Conservation (phyloP, 2,329 filamentous ascomycete genomes). For the Juglanconis juglandina region DNA sequence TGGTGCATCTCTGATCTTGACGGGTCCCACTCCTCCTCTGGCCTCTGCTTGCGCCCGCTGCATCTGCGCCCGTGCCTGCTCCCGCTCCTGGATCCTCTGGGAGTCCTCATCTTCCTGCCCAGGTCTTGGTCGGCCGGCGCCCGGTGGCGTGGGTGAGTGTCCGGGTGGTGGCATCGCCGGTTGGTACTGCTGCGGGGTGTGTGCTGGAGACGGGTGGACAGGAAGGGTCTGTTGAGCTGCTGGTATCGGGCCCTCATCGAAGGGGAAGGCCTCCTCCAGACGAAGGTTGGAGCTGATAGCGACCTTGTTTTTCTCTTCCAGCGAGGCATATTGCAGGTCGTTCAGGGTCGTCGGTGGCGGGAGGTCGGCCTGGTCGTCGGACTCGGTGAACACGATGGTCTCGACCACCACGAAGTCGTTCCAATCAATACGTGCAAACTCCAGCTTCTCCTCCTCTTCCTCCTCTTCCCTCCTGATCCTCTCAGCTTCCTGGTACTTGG, state of each 20-base stretch:
- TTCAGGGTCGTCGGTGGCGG: constrained; percentile 85
- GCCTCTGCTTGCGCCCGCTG: constrained; percentile 78
- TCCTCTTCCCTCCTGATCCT: constrained; percentile 87
- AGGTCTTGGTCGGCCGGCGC: constrained; percentile 32
- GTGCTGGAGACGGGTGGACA: constrained; percentile 39
- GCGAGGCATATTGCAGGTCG: constrained; percentile 87
- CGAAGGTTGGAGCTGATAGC: constrained; percentile 78
- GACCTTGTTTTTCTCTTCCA: constrained; percentile 91
- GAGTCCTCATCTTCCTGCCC: constrained; percentile 59
- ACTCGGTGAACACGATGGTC: constrained; percentile 86
- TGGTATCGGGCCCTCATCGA: constrained; percentile 56
- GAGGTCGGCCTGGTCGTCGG: constrained; percentile 80
- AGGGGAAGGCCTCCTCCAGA: constrained; percentile 93
- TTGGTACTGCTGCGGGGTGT: constrained; percentile 30
- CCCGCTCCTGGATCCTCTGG: constrained; percentile 60
- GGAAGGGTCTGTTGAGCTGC: constrained; percentile 39
- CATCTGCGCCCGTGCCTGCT: constrained; percentile 59
- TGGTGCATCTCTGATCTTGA: constrained; percentile 93
- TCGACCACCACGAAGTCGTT: constrained; percentile 96
- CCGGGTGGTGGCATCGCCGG: constrained; percentile 14
- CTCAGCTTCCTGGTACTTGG: constrained; percentile 78
- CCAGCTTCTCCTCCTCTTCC: constrained; percentile 72
- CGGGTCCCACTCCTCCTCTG: constrained; percentile 62
- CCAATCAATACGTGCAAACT: constrained; percentile 91
- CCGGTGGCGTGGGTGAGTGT: constrained; percentile 38